Evolutionary conservation across 225 moss, liverwort and hornwort species (phyloP), one percentile per base, ranked within the genome.

Genomic region (Straminergon stramineum): DNA sequence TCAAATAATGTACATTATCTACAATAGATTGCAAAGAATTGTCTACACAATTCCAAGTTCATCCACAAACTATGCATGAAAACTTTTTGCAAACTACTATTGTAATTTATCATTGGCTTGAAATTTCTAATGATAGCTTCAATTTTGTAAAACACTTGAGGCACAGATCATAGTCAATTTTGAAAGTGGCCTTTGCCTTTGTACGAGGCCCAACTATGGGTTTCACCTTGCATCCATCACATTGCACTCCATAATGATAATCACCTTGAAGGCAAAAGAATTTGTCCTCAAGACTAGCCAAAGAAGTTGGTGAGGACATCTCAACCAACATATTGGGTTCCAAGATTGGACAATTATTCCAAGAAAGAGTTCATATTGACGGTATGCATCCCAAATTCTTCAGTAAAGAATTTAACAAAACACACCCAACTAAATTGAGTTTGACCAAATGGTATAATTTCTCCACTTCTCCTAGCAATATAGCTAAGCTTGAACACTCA

Each of bases 241-340:
- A 70, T 0, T 1, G 2, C 23, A 23, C 23, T n/a, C 2, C 2
- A 13, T 2, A 1, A 39, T 70, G 23, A 70, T 39, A 23, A 23
- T 70, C 24, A 23, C 70, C n/a, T 70, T n/a, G 1, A 39, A 14
- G 13, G 7, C 1, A 39, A 39, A 39, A 23, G 39, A 19, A 70
- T 39, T 70, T 70, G 39, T 4, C 22, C 24, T 70, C 24, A 39
- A 70, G 39, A 39, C 39, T 70, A 70, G 24, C 39, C 14, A 39
- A 13, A 23, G 39, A 39, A 32, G 65, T 32, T 32, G 34, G 65
- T 34, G 65, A 34, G 10, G 48, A 32, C 4, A 5, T 17, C 1
- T 65, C 32, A 65, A 17, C 32, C 34, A 34, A 65, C 34, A 65
- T 65, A 34, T 32, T 34, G 9, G 32, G 17, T 34, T 65, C 65